These are phyloP conservation scores for Sporormia fimetaria DNA, from an alignment of 495 filamentous ascomycete species.

Conservation along the genomic window DNA sequence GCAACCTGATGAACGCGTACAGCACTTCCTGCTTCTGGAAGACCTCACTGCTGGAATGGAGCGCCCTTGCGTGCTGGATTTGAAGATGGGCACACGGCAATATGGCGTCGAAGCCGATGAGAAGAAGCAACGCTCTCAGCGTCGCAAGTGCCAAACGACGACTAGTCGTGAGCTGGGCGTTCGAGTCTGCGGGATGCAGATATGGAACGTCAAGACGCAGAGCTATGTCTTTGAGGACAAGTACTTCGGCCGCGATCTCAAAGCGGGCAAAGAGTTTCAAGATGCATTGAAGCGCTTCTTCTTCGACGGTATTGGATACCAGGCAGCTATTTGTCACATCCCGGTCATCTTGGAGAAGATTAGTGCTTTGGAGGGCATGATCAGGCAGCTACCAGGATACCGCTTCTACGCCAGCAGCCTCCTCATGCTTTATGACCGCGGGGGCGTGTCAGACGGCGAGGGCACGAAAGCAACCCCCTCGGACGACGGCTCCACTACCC, in stretches of 20 bases:
- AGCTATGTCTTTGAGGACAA: slow-evolving; percentile 89
- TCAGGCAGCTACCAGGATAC: slow-evolving; percentile 67
- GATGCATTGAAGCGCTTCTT: slow-evolving; percentile 79
- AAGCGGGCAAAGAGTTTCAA: slow-evolving; percentile 83
- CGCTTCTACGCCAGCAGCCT: slow-evolving; percentile 94
- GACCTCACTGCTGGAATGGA: slow-evolving; percentile 96
- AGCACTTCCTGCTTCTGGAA: slow-evolving; percentile 91
- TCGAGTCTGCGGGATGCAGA: slow-evolving; percentile 88
- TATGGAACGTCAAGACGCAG: slow-evolving; percentile 78
- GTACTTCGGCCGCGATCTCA: slow-evolving; percentile 85
- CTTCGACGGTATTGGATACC: slow-evolving; percentile 74
- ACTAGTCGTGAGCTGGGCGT: slow-evolving; percentile 88
- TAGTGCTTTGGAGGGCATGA: slow-evolving; percentile 67
- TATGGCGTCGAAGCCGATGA: slow-evolving; percentile 89
- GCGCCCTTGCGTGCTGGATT: slow-evolving; percentile 86
- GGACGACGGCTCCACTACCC: slow-evolving; percentile 1
- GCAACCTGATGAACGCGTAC: slow-evolving; percentile 56
- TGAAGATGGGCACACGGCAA: slow-evolving; percentile 99
- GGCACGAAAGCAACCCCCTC: slow-evolving; percentile 19
- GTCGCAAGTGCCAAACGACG: slow-evolving; percentile 81
- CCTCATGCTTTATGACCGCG: slow-evolving; percentile 87
- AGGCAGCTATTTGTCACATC: slow-evolving; percentile 70
- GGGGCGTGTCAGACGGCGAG: slow-evolving; percentile 32
- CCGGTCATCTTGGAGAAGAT: slow-evolving; percentile 78
- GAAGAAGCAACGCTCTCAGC: slow-evolving; percentile 87